Evolutionary conservation across 768 basidiomycete genomes (phyloP).

Genomic region (Panus rudis): DNA sequence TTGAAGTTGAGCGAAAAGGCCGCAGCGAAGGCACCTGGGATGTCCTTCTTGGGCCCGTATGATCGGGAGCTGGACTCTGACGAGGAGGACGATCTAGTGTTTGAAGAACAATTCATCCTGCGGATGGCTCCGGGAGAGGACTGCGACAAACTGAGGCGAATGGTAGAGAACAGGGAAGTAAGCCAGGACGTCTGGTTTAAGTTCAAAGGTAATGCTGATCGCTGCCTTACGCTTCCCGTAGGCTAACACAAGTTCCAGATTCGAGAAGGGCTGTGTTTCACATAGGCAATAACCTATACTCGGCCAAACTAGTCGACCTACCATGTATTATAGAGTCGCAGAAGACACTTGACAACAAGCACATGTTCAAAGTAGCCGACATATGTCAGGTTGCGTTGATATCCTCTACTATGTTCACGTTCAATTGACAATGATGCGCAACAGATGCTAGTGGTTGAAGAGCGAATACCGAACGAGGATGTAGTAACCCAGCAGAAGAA

Average conservation of each 20-base stretch:
- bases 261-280: conserved; percentile 88
- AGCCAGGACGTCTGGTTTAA: conserved; percentile 90
- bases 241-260: conserved; percentile 40
- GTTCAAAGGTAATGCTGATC: conserved; percentile 70
- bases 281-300: conserved; percentile 70
- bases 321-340: conserved; percentile 93
- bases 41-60: conserved; percentile 85
- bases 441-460: conserved; percentile 89
- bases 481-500: conserved; percentile 51
- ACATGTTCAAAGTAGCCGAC: conserved; percentile 98
- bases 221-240: background rate
- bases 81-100: conserved; percentile 78
- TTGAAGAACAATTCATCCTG: conserved; percentile 96
- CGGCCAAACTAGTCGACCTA: conserved; percentile 92
- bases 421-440: conserved; percentile 7
- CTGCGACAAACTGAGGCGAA: conserved; percentile 71
- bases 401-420: conserved; percentile 4
- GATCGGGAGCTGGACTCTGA: conserved; percentile 94
- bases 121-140: conserved; percentile 83
- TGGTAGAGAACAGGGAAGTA: conserved; percentile 73
- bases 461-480: conserved; percentile 67
- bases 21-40: conserved; percentile 73
- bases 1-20: conserved; percentile 83
- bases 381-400: conserved; percentile 75
- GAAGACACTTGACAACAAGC: conserved; percentile 92